phyloP scores from a whole-genome alignment of 2,329 filamentous ascomycete genomes.

The Fusarium sp. region DNA sequence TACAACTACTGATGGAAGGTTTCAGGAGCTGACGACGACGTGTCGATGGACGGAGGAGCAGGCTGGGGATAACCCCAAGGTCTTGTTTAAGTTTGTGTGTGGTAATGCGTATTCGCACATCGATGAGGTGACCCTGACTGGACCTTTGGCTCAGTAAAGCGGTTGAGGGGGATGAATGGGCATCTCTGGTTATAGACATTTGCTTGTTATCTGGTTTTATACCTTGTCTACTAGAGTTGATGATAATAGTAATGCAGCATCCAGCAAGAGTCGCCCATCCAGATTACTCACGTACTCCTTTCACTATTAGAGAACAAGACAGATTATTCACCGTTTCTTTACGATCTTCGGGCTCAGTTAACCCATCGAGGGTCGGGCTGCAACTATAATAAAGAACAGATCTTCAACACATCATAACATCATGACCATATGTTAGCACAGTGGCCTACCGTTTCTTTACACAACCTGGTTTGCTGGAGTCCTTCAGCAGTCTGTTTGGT shows the following conservation, averaged over 20 bases:
- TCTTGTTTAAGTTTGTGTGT: background rate
- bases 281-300: background rate
- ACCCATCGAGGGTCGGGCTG: no score
- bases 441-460: background rate
- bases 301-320: background rate
- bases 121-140: background rate
- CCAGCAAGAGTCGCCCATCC: background rate
- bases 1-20: background rate
- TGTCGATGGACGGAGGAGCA: background rate
- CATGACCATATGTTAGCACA: no score
- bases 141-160: background rate
- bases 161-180: background rate
- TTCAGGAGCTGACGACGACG: background rate
- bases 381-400: no score
- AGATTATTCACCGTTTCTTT: background rate
- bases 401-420: no score
- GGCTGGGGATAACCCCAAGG: background rate
- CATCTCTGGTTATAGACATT: background rate
- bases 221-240: background rate
- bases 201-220: accelerated
- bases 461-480: background rate
- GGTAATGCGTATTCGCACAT: background rate
- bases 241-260: background rate
- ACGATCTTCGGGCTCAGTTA: no score
- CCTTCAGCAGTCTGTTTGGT: accelerated